A percentile compares a stretch with the other conserved stretches of the same genome.
These are phyloP conservation scores for Phytopythium aichiense DNA, from an alignment of 352 stramenopile species.

Conservation along the genomic window DNA sequence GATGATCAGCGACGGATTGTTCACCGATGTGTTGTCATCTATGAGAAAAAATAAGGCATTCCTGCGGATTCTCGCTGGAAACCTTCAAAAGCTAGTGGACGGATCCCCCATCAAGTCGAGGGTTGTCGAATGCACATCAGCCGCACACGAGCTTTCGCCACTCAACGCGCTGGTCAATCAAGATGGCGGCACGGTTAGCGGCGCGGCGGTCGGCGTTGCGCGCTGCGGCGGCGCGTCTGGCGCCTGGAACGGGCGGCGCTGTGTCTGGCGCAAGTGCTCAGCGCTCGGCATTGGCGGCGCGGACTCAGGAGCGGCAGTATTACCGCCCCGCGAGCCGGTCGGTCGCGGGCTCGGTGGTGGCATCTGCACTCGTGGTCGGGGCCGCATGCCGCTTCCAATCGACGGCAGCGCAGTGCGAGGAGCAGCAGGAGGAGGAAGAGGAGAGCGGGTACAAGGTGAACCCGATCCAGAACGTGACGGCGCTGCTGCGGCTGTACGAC, in stretches of 20 bases:
- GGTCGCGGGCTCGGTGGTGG: conserved; percentile 1
- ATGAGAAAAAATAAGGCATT: too few relatives aligned
- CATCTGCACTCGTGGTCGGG: conserved; percentile 1
- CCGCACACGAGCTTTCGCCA: background rate
- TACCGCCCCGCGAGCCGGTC: background rate
- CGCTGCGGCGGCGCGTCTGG: background rate
- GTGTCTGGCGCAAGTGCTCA: background rate
- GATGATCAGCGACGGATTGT: too few relatives aligned
- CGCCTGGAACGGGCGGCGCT: background rate
- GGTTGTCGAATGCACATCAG: too few relatives aligned
- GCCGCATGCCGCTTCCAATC: background rate
- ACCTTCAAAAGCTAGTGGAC: too few relatives aligned
- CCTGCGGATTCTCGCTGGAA: too few relatives aligned
- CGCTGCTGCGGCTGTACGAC: conserved; percentile 70
- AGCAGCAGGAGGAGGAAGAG: background rate
- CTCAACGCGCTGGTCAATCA: background rate
- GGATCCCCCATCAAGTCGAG: too few relatives aligned
- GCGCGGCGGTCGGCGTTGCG: conserved; percentile 4
- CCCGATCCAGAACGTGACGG: conserved; percentile 66
- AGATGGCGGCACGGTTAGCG: conserved; percentile 1
- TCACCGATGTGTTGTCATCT: too few relatives aligned
- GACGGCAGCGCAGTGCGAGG: conserved; percentile 17
- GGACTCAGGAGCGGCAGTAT: background rate
- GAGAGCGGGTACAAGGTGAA: conserved; percentile 46
- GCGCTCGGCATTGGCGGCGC: background rate